Percentiles rank a stretch among this genome's conserved stretches.
phyloP scores from a whole-genome alignment of 345 rosid species.

The Turnera subulata region DNA sequence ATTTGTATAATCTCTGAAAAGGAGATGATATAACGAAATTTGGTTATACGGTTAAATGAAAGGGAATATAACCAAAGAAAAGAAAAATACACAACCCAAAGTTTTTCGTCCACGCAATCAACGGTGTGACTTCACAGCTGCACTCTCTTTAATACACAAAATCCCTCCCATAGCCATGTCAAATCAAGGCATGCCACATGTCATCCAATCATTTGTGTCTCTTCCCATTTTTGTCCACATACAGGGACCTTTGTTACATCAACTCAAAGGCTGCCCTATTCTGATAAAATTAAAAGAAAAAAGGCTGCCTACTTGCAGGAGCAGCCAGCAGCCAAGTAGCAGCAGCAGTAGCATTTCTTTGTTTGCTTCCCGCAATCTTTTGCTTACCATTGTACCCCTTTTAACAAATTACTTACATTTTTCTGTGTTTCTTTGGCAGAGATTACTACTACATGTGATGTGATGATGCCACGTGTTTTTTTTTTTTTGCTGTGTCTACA shows the following conservation, averaged over 20 bases:
- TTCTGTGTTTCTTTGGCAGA: no score
- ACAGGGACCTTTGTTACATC: slow-evolving; percentile 20
- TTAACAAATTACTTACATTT: no score
- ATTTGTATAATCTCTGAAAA: neutral
- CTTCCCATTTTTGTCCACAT: slow-evolving; percentile 20
- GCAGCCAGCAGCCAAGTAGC: no score
- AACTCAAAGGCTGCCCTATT: slow-evolving; percentile 13
- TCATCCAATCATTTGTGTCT: slow-evolving; percentile 40
- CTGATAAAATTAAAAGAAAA: no score
- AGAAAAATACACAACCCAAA: no score
- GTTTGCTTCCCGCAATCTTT: no score
- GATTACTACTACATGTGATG: no score
- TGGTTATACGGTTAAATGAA: slow-evolving; percentile 1
- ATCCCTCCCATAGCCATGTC: slow-evolving; percentile 4
- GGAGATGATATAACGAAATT: neutral
- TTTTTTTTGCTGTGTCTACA: no score
- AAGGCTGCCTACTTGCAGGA: neutral
- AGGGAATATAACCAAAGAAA: neutral
- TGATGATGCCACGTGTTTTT: no score
- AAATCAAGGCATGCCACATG: slow-evolving; percentile 35
- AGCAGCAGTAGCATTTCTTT: no score
- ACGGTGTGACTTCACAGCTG: slow-evolving; percentile 46
- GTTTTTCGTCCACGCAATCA: slow-evolving; percentile 59
- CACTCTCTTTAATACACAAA: neutral
- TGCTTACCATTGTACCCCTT: no score